Evolutionary conservation across 306 rosid species (phyloP).

Genomic region (Rubus parviflorus): DNA sequence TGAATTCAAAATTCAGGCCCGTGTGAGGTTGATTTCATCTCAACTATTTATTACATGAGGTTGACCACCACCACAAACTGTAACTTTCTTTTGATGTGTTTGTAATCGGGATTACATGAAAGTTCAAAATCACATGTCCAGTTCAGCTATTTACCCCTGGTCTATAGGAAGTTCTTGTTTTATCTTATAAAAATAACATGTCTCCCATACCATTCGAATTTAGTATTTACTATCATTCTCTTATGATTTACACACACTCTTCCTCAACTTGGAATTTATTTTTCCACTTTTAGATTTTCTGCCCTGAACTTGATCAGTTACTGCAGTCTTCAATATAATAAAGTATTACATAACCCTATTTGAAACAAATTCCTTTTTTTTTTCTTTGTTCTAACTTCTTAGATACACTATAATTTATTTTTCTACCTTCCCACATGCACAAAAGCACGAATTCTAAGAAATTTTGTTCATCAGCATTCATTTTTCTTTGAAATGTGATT

Average conservation of each 20-base stretch:
- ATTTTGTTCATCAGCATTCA: background rate
- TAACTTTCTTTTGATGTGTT: background rate
- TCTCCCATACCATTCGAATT: background rate
- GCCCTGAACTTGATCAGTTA: background rate
- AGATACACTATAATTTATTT: background rate
- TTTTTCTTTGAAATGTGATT: background rate
- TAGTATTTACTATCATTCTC: background rate
- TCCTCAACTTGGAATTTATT: background rate
- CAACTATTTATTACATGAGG: background rate
- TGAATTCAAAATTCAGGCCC: background rate
- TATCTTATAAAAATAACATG: background rate
- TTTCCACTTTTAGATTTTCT: background rate
- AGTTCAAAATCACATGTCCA: background rate
- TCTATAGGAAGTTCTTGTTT: background rate
- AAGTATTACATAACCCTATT: background rate
- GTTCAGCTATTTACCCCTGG: constrained; percentile 1
- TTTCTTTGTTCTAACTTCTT: background rate
- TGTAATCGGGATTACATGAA: background rate
- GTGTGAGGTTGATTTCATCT: background rate
- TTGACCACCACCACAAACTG: background rate
- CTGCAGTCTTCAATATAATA: background rate
- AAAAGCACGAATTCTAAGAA: background rate
- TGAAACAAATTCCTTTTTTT: background rate
- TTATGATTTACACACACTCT: background rate
- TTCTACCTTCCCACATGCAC: background rate